phyloP scores from a whole-genome alignment of 441 rosid species.

The Macaranga tanarius region DNA sequence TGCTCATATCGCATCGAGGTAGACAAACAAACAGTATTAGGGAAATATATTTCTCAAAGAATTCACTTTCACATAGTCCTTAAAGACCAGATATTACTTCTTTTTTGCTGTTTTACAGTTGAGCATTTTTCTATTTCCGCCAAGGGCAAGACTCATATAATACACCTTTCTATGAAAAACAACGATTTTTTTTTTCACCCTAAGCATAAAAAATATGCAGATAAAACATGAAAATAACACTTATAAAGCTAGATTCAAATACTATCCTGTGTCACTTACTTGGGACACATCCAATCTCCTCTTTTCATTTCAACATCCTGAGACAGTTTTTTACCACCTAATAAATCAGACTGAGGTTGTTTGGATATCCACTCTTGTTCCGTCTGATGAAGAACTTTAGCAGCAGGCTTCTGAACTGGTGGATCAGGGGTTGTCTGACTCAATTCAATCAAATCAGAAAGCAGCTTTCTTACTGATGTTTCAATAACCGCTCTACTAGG shows the following conservation, averaged over 20 bases:
- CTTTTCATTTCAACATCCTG: conserved; percentile 58
- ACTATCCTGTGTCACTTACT: conserved; percentile 46
- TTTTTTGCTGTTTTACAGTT: background rate
- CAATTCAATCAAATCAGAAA: conserved; percentile 65
- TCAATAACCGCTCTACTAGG: conserved; percentile 56
- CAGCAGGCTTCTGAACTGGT: conserved; percentile 46
- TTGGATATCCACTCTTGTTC: conserved; percentile 17
- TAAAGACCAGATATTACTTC: background rate
- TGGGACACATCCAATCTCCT: conserved; percentile 72
- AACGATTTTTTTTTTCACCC: background rate
- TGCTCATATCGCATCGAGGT: no score
- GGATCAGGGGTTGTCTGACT: conserved; percentile 59
- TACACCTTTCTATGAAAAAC: background rate
- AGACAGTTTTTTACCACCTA: conserved; percentile 23
- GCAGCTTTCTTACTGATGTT: conserved; percentile 64
- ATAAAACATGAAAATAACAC: conserved; percentile 1
- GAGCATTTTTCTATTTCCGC: background rate
- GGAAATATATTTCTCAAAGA: background rate
- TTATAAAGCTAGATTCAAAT: conserved; percentile 12
- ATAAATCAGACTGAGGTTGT: background rate
- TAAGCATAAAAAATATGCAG: background rate
- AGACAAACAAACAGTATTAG: background rate
- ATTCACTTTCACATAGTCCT: background rate
- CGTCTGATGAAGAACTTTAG: conserved; percentile 26
- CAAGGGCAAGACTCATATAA: background rate